Conservation (phyloP, 495 filamentous ascomycete species). For the Eremomyces bilateralis region DNA sequence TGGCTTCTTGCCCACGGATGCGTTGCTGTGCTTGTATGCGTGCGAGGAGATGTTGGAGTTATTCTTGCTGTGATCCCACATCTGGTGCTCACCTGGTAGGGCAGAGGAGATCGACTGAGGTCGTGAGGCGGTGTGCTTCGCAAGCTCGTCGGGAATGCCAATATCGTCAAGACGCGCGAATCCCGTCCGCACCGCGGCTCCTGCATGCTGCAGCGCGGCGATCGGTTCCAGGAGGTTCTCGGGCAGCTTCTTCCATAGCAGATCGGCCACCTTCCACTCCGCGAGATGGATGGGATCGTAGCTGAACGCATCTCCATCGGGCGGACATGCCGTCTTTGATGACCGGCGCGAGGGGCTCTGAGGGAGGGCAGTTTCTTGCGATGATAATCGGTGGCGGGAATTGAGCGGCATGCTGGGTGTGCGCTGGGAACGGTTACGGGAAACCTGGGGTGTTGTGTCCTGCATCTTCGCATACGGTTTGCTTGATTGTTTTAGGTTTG, state of each 20-base stretch:
- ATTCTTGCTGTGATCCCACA: too few species aligned
- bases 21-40: not conserved
- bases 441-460: not conserved
- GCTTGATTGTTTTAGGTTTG: not conserved
- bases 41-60: not conserved
- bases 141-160: not conserved
- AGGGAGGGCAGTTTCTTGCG: constrained; percentile 1
- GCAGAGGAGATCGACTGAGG: too few species aligned
- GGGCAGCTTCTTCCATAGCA: constrained; percentile 10
- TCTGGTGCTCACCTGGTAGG: not conserved
- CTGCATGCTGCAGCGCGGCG: constrained; percentile 11
- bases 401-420: not conserved
- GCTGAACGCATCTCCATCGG: constrained; percentile 15
- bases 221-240: constrained; percentile 4
- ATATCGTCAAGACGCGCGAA: constrained; percentile 1
- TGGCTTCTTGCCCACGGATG: not conserved
- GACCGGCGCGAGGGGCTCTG: constrained; percentile 6
- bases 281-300: constrained; percentile 13
- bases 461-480: not conserved
- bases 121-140: not conserved
- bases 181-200: constrained; percentile 14
- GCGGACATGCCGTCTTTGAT: constrained; percentile 8
- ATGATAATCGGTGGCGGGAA: constrained; percentile 2
- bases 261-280: constrained; percentile 9
- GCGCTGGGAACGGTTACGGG: not conserved